Evolutionary conservation across 352 stramenopile genomes (phyloP).

Genomic region (Hyaloperonospora brassicae): DNA sequence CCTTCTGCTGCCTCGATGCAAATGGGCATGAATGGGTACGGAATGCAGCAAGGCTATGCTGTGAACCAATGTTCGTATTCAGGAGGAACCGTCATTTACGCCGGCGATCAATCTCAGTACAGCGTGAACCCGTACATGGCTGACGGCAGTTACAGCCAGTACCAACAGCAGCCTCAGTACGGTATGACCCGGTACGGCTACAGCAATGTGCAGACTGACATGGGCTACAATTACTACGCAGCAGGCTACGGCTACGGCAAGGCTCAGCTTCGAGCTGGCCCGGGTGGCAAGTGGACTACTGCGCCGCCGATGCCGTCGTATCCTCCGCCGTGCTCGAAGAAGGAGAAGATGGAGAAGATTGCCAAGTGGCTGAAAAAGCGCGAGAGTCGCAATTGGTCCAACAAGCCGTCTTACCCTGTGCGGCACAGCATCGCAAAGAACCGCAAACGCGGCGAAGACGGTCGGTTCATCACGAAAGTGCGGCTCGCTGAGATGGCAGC

Average conservation of each 20-base stretch:
- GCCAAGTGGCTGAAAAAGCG: constrained; percentile 79
- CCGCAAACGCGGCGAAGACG: constrained; percentile 72
- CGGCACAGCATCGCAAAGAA: constrained; percentile 80
- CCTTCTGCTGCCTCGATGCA: constrained; percentile 18
- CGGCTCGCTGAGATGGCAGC: constrained; percentile 62
- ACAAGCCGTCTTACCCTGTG: constrained; percentile 78
- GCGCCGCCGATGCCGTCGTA: constrained; percentile 68
- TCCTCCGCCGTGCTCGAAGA: constrained; percentile 61
- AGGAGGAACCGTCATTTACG: constrained; percentile 32
- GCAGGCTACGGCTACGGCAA: constrained; percentile 48
- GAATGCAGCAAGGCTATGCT: constrained; percentile 27
- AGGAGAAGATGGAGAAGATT: constrained; percentile 84
- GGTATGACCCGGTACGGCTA: constrained; percentile 44
- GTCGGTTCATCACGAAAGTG: constrained; percentile 75
- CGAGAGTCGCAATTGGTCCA: constrained; percentile 79
- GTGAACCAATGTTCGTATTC: constrained; percentile 25
- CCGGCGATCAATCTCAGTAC: constrained; percentile 22
- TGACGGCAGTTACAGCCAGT: constrained; percentile 27
- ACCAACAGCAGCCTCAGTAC: constrained; percentile 42
- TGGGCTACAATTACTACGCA: constrained; percentile 60
- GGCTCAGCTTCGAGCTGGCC: constrained; percentile 33
- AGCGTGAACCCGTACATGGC: constrained; percentile 30
- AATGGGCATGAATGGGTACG: constrained; percentile 24
- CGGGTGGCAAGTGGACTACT: constrained; percentile 60
- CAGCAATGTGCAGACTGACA: constrained; percentile 23